Base-by-base conservation (phyloP, 163 green algal species). In the Smithsoniella earleae region DNA sequence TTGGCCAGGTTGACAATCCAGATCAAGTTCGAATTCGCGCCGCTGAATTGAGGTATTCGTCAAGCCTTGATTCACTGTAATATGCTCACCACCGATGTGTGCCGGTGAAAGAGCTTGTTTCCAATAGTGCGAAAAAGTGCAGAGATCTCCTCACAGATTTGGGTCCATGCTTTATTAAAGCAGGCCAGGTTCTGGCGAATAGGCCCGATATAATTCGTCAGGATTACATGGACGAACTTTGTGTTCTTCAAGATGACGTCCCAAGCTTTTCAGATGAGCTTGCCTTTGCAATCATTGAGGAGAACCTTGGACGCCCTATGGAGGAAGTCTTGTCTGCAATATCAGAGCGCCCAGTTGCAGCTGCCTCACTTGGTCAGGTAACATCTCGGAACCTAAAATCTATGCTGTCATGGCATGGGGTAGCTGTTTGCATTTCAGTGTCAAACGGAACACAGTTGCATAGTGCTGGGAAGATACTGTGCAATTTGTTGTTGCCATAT, bases 181-280 rank as follows among this genome's bases (percentile, higher is more conserved):
- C 91, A 2, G 94, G 94, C 2, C 93, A 98, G 79, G 93, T 98
- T 65, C 85, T 98, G 75, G 94, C 94, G 46, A 97, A 95, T 83
- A 79, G 93, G 25, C 94, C 94, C 2, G 94, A 99, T 83, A 97
- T 99, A 55, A 75, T 99, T 46, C 78, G 94, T 5, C 89, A 92
- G 77, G 94, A 98, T 82, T 99, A 96, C 83, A 98, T 99, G 94
- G 91, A 96, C 73, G 93, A 99, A 87, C 85, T 99, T 30, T 95
- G 86, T 77, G 82, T 91, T 2, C 86, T 98, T 72, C 87, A 93
- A 81, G 94, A 99, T 75, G 92, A 98, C 79, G 94, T 99, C 20
- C 94, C 94, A 0, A 81, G 88, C 13, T 99, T 98, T 66, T 77
- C 91, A 30, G 89, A 96, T 77, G 77, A 88, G n/a, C 75, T 89